Conservation (phyloP, 1,139 yeast species). For the Pneumocystis carinii region DNA sequence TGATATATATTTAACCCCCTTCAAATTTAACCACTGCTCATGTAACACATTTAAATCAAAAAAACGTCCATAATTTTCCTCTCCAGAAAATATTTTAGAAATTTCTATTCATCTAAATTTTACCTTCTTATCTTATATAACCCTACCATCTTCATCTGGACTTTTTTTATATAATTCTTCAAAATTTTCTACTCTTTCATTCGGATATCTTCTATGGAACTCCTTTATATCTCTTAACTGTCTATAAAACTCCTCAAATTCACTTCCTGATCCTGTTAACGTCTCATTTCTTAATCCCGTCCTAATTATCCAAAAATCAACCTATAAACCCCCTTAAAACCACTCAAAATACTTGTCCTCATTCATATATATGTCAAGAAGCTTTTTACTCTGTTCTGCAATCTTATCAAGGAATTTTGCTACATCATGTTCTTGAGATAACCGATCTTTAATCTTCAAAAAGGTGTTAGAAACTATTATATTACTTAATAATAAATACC, state of each 20-base stretch:
- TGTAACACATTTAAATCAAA: constrained; percentile 44
- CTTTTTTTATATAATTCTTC: constrained; percentile 22
- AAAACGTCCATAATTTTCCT: constrained; percentile 50
- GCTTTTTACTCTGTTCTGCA: constrained; percentile 25
- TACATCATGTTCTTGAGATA: constrained; percentile 59
- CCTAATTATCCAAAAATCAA: constrained; percentile 14
- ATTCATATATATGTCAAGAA: constrained; percentile 19
- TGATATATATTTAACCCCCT: constrained; percentile 22
- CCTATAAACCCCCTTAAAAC: constrained; percentile 23
- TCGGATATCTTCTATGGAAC: constrained; percentile 23
- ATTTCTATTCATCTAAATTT: constrained; percentile 19
- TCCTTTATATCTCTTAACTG: constrained; percentile 27
- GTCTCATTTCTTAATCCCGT: constrained; percentile 10
- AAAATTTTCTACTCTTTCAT: constrained; percentile 26
- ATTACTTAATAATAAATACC: constrained; percentile 32
- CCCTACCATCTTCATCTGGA: constrained; percentile 5
- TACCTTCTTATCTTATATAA: constrained; percentile 14
- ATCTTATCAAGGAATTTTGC: constrained; percentile 38
- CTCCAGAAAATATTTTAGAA: constrained; percentile 37
- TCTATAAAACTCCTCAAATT: constrained; percentile 33
- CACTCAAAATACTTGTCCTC: constrained; percentile 18
- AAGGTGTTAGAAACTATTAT: constrained; percentile 21
- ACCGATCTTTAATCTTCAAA: constrained; percentile 27
- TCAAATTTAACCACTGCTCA: constrained; percentile 36
- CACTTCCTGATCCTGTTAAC: constrained; percentile 13